Conservation (phyloP, 176 grass and related monocot species). For the maize (Zea mays) region Zm-B73-REFERENCE-NAM-5.0 NC_050097.1:194752001-194752500, state of each 20-base stretch:
- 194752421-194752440: constrained; percentile 65
- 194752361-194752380: constrained; percentile 71
- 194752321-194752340: constrained; percentile 75
- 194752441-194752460: constrained; percentile 71
- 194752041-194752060: too few species aligned
- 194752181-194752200: background rate
- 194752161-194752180: too few species aligned
- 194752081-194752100: too few species aligned
- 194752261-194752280: too few species aligned
- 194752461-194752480: too few species aligned
- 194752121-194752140: too few species aligned
- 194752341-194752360: constrained; percentile 88
- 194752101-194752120: too few species aligned
- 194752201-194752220: background rate
- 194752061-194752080: too few species aligned
- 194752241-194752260: too few species aligned
- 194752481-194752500: too few species aligned
- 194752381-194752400: constrained; percentile 80
- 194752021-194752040: too few species aligned
- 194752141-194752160: constrained; percentile 44
- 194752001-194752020: too few species aligned
- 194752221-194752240: constrained; percentile 3
- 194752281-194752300: background rate
- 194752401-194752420: constrained; percentile 49
- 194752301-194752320: constrained; percentile 77